Evolutionary conservation across 192 early-diverging fungal species (phyloP).

Genomic region (Bifiguratus adelaidae): DNA sequence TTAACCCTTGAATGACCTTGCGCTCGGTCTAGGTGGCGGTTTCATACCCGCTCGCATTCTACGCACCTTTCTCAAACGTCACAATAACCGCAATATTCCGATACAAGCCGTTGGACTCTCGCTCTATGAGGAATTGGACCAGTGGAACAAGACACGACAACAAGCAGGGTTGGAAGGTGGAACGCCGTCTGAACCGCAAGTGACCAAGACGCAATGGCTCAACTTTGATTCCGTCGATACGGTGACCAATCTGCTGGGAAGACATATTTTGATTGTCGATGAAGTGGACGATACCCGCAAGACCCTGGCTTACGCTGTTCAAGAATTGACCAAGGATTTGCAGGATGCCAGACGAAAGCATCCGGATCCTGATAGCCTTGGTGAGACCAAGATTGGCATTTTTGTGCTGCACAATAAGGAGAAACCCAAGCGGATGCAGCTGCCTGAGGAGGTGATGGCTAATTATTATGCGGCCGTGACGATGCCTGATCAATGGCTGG

Average conservation of each 20-base stretch:
- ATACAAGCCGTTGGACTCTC: conserved; percentile 71
- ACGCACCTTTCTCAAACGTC: conserved; percentile 62
- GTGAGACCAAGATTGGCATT: conserved; percentile 50
- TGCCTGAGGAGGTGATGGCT: conserved; percentile 46
- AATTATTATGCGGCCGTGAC: conserved; percentile 63
- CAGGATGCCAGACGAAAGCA: conserved; percentile 6
- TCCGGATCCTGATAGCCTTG: conserved; percentile 13
- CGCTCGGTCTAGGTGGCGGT: conserved; percentile 59
- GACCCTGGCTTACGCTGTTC: conserved; percentile 62
- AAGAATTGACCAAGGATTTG: conserved; percentile 62
- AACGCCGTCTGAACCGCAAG: conserved; percentile 36
- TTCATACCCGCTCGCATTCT: conserved; percentile 68
- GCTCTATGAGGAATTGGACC: conserved; percentile 61
- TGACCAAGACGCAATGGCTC: conserved; percentile 75
- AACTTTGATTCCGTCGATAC: conserved; percentile 59
- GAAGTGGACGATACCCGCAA: conserved; percentile 71
- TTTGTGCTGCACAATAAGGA: conserved; percentile 76
- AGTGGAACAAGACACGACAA: conserved; percentile 17
- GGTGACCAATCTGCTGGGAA: conserved; percentile 49
- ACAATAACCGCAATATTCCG: conserved; percentile 59
- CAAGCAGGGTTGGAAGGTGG: conserved; percentile 19
- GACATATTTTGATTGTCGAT: conserved; percentile 67
- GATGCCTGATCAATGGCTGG: conserved; percentile 65
- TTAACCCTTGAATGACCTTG: too few relatives aligned
- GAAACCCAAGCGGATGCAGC: conserved; percentile 53